A percentile compares a stretch with the other conserved stretches of the same genome.
Evolutionary conservation across 2,329 filamentous ascomycete genomes (phyloP).

Genomic region (Chaetomium globosum): DNA sequence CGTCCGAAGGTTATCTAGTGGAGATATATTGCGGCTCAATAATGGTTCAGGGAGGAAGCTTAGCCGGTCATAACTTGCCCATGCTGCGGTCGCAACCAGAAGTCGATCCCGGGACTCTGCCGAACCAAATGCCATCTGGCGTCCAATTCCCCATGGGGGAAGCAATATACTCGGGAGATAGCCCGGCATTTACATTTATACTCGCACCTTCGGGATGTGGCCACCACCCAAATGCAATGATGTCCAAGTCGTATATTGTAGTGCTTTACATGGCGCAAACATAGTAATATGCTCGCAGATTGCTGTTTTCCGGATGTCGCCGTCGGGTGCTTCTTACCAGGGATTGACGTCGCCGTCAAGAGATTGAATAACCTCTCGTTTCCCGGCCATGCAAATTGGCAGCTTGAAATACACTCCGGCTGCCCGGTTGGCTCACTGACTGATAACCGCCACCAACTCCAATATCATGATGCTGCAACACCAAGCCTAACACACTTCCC

Average conservation of each 20-base stretch:
- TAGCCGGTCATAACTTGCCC: slow-evolving; percentile 12
- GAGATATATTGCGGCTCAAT: slow-evolving; percentile 6
- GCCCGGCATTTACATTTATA: background rate
- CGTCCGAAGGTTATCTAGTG: background rate
- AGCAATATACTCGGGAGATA: slow-evolving; percentile 4
- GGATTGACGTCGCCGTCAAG: too few relatives aligned
- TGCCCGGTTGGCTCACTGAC: too few relatives aligned
- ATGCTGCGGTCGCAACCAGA: background rate
- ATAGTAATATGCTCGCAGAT: background rate
- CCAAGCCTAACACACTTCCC: background rate
- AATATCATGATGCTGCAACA: background rate
- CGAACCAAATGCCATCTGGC: background rate
- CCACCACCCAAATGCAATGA: background rate
- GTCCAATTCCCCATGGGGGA: background rate
- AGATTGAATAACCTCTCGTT: too few relatives aligned
- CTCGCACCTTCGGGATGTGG: background rate
- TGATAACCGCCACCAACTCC: too few relatives aligned
- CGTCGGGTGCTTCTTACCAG: too few relatives aligned
- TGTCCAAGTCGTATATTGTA: background rate
- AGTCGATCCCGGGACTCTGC: slow-evolving; percentile 9
- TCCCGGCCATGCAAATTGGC: too few relatives aligned
- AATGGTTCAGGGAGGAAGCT: slow-evolving; percentile 2
- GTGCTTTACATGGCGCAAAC: background rate
- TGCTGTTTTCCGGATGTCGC: background rate
- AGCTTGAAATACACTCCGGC: too few relatives aligned